Percentiles rank a stretch among this genome's conserved stretches.
phyloP scores from a whole-genome alignment of 208 protist genomes.

The Strigomonas galati region DNA sequence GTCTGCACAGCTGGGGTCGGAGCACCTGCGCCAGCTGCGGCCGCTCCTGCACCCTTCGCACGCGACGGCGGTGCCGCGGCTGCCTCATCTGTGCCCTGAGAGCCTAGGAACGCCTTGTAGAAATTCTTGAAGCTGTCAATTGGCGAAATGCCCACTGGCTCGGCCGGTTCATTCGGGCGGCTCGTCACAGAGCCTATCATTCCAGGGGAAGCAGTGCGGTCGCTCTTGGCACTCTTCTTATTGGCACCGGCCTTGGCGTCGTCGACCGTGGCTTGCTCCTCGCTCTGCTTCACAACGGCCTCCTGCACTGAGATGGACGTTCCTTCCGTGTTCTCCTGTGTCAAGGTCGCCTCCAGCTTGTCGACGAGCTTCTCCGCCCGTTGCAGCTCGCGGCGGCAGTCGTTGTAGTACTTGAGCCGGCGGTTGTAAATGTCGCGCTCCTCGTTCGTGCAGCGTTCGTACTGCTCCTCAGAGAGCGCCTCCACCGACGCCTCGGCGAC shows the following conservation, averaged over 20 bases:
- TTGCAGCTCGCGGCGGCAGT: slow-evolving; percentile 61
- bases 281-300: slow-evolving; percentile 18
- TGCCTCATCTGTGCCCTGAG: neutral
- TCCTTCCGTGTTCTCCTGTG: slow-evolving; percentile 17
- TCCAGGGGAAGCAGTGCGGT: neutral
- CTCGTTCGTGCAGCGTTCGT: slow-evolving; percentile 44
- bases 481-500: slow-evolving; percentile 36
- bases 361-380: slow-evolving; percentile 17
- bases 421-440: slow-evolving; percentile 70
- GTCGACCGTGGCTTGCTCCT: neutral
- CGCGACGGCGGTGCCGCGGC: neutral
- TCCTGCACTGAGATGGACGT: slow-evolving; percentile 24
- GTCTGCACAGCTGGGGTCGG: too few species aligned
- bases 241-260: slow-evolving; percentile 3
- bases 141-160: slow-evolving; percentile 3
- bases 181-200: neutral
- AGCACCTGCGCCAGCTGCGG: neutral
- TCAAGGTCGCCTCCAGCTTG: slow-evolving; percentile 20
- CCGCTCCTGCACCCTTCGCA: neutral
- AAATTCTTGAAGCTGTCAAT: slow-evolving; percentile 26
- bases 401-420: slow-evolving; percentile 74
- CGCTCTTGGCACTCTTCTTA: slow-evolving; percentile 7
- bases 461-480: slow-evolving; percentile 66
- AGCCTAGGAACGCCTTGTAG: slow-evolving; percentile 6
- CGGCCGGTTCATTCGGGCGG: neutral